phyloP scores from a whole-genome alignment of 140 eudicot genomes.

The Oenanthe javanica region DNA sequence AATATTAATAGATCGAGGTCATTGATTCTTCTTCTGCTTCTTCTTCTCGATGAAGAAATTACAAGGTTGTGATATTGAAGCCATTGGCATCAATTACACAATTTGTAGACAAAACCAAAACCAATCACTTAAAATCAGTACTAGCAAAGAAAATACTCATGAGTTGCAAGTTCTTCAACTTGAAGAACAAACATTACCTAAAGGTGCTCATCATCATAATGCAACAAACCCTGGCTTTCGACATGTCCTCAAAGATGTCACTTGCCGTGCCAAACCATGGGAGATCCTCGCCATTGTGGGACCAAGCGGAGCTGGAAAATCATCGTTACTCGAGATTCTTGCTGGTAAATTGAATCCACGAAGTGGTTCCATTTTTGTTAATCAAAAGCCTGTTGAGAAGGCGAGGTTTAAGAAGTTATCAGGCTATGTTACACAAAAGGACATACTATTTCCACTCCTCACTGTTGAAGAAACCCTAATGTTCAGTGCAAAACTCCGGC shows the following conservation, averaged over 20 bases:
- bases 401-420: slow-evolving; percentile 60
- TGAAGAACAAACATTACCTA: slow-evolving; percentile 17
- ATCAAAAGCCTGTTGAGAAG: slow-evolving; percentile 47
- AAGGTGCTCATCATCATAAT: not conserved
- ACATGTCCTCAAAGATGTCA: slow-evolving; percentile 58
- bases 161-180: slow-evolving; percentile 12
- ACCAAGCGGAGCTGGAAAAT: slow-evolving; percentile 96
- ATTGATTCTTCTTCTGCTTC: not conserved
- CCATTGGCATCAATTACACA: slow-evolving; percentile 77
- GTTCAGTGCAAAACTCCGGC: slow-evolving; percentile 66
- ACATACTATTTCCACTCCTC: slow-evolving; percentile 78
- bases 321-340: slow-evolving; percentile 75
- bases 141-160: slow-evolving; percentile 17
- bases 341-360: slow-evolving; percentile 78
- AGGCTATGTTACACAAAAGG: slow-evolving; percentile 87
- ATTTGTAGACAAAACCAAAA: slow-evolving; percentile 37
- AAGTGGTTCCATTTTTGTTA: slow-evolving; percentile 43
- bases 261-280: slow-evolving; percentile 77
- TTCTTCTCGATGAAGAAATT: slow-evolving; percentile 42
- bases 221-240: slow-evolving; percentile 14
- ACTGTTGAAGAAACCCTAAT: slow-evolving; percentile 80
- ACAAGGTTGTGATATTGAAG: slow-evolving; percentile 93
- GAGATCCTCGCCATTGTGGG: slow-evolving; percentile 95
- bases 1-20: not conserved
- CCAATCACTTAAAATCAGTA: slow-evolving; percentile 21